Percentiles rank a stretch among this genome's conserved stretches.
Evolutionary conservation across 768 basidiomycete genomes (phyloP).

Genomic region (Suillus luteus): DNA sequence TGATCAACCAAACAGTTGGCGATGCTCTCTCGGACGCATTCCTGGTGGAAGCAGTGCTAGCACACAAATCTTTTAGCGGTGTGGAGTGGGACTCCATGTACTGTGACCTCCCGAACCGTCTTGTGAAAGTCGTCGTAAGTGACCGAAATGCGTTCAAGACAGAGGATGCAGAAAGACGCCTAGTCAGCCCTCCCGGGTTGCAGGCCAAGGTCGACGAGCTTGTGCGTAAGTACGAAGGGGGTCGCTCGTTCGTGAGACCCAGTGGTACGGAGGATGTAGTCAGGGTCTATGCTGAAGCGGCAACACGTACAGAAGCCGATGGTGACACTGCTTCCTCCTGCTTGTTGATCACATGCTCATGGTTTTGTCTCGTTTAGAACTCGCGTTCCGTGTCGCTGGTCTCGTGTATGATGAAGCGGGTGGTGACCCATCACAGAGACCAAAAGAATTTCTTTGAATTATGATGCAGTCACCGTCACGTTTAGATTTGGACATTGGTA

Average conservation of each 20-base stretch:
- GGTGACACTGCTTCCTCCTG: conserved; percentile 46
- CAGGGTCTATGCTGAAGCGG: conserved; percentile 94
- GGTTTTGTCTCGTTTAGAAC: conserved; percentile 48
- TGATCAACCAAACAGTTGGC: conserved; percentile 98
- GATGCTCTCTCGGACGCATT: conserved; percentile 97
- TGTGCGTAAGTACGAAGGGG: conserved; percentile 74
- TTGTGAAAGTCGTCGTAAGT: conserved; percentile 89
- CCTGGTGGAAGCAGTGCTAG: conserved; percentile 89
- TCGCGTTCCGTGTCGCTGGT: conserved; percentile 84
- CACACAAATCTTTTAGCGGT: conserved; percentile 83
- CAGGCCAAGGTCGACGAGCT: conserved; percentile 84
- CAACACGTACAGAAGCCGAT: conserved; percentile 70
- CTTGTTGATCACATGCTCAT: conserved; percentile 11
- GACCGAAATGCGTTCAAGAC: conserved; percentile 87
- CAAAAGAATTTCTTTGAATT: conserved; percentile 73
- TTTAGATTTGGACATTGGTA: conserved; percentile 4
- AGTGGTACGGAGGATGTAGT: conserved; percentile 99
- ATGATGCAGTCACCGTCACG: neutral
- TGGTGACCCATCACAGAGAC: conserved; percentile 75
- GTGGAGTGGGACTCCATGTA: conserved; percentile 93
- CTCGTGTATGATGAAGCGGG: conserved; percentile 83
- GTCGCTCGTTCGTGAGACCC: conserved; percentile 92
- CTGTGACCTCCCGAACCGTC: conserved; percentile 89
- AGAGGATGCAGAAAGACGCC: conserved; percentile 88
- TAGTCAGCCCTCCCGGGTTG: conserved; percentile 77